Evolutionary conservation across 768 basidiomycete genomes (phyloP), one percentile per base, ranked within the genome.

Genomic region (Suillus americanus): DNA sequence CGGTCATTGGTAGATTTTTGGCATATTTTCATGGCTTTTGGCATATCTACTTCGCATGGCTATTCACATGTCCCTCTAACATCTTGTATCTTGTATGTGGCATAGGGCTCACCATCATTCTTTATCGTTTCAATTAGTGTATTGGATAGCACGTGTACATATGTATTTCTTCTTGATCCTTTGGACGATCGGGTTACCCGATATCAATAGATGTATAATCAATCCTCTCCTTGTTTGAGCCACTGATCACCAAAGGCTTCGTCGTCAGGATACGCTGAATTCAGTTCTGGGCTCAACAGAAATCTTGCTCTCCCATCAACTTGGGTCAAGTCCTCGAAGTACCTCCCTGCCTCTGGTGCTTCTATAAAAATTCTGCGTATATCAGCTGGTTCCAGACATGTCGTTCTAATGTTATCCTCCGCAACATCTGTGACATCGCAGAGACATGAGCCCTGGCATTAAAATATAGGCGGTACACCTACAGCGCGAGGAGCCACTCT

Each of bases 1-100:
- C 18, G 91, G 91, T 2, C 87, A 89, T 69, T 93, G 91, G 90
- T 92, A 77, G 80, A 59, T 30, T 61, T 63, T 33, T 25, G 25
- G 4, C 35, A 28, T 62, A 43, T 66, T 46, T 35, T 30, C 57
- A 5, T 23, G 3, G n/a, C 56, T n/a, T 25, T 50, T 16, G 48
- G 7, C 25, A 16, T 50, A 1, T 28, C 25, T 50, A 7, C 14
- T 50, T 9, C 35, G n/a, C 14, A 5, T 23, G 23, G 56, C 16
- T 18, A 2, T 41, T 18, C 33, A 20, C 13, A 35, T 41, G 18
- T 61, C 38, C n/a, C 13, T 50, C 43, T 28, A 7, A 37, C 20
- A 28, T 33, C 46, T 33, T 57, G n/a, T 30, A 28, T 62, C 54
- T 13, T 46, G 25, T 3, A n/a, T 59, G 25, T 64, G 63, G 60